phyloP scores from a whole-genome alignment of 345 rosid species.

The Moringa oleifera region DNA sequence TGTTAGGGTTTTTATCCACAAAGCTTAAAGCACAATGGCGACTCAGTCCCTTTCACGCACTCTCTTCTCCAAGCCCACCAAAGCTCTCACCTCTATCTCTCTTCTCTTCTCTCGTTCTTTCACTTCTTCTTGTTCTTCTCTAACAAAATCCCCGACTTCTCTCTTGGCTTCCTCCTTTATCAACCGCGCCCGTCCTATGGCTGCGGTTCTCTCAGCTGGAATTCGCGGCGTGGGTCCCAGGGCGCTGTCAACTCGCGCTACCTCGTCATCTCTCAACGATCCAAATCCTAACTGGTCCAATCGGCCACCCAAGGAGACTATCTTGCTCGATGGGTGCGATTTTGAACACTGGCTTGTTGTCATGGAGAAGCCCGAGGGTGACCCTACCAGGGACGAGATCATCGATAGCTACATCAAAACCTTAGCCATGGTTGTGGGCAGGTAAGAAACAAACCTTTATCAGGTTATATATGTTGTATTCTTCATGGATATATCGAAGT shows the following conservation, averaged over 20 bases:
- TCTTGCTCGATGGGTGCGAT: constrained; percentile 88
- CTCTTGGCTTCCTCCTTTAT: constrained; percentile 22
- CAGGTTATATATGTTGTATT: no score
- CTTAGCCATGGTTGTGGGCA: constrained; percentile 65
- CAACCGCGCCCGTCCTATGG: constrained; percentile 15
- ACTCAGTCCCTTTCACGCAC: constrained; percentile 32
- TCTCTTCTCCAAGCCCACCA: constrained; percentile 31
- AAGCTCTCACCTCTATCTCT: constrained; percentile 25
- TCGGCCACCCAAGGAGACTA: constrained; percentile 88
- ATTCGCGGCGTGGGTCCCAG: constrained; percentile 20
- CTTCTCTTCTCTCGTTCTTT: constrained; percentile 16
- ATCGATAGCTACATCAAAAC: constrained; percentile 70
- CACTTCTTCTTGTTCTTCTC: constrained; percentile 20
- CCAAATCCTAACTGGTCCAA: constrained; percentile 85
- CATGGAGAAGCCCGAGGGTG: constrained; percentile 59
- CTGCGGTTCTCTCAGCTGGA: constrained; percentile 13
- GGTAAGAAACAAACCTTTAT: constrained; percentile 29
- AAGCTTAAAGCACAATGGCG: constrained; percentile 35
- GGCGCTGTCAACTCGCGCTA: constrained; percentile 38
- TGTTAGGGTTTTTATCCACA: constrained; percentile 21
- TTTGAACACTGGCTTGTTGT: constrained; percentile 96
- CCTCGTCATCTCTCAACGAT: constrained; percentile 66
- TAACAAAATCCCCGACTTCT: constrained; percentile 18
- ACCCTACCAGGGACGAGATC: constrained; percentile 79
- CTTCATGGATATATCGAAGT: no score